Conservation (phyloP, 139 green algal species). For the Zygnema circumcarinatum region DNA sequence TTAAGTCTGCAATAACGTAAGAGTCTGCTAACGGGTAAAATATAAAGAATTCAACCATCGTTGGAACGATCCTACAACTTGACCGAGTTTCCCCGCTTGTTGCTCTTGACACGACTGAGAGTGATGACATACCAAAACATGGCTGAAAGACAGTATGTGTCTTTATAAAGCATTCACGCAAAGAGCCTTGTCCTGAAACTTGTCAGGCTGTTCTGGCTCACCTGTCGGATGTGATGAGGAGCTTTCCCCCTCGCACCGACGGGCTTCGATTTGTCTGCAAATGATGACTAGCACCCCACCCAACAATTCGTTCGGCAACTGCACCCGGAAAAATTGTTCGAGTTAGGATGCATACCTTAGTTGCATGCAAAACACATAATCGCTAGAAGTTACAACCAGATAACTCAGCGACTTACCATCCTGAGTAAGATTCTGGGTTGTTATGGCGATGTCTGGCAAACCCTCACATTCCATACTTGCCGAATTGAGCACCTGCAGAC, state of each 20-base stretch:
- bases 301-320: constrained; percentile 64
- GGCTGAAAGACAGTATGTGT: no score
- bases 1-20: no score
- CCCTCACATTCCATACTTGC: constrained; percentile 58
- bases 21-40: no score
- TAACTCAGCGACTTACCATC: constrained; percentile 41
- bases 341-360: no score
- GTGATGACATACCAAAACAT: no score
- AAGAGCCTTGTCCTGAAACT: no score
- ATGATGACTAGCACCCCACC: constrained; percentile 47
- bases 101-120: no score
- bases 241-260: constrained; percentile 14
- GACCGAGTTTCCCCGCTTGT: no score
- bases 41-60: no score
- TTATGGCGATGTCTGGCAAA: constrained; percentile 49
- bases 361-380: no score
- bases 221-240: constrained; percentile 39
- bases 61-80: no score
- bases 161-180: background rate
- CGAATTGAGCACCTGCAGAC: constrained; percentile 50
- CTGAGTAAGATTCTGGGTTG: constrained; percentile 53
- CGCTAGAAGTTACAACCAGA: background rate
- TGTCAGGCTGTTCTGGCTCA: background rate
- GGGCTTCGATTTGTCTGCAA: constrained; percentile 17
- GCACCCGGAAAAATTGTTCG: no score